Evolutionary conservation across 2,329 filamentous ascomycete genomes (phyloP).

Genomic region (Ophiosphaerella narmari): DNA sequence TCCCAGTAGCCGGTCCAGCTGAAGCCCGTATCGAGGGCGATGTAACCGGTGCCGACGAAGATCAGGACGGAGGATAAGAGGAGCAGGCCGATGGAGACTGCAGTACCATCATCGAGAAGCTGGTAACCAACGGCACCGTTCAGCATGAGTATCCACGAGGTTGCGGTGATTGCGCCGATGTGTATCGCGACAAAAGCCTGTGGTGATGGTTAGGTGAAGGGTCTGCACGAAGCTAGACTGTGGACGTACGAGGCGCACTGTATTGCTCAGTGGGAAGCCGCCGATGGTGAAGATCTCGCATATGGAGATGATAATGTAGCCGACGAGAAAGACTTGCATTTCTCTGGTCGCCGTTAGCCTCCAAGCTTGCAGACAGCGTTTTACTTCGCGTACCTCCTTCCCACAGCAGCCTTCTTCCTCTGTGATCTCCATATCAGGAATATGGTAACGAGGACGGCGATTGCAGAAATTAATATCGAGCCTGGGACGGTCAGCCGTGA

Average conservation of each 20-base stretch:
- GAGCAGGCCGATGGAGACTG: slow-evolving; percentile 78
- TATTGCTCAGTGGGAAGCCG: slow-evolving; percentile 75
- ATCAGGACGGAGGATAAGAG: slow-evolving; percentile 70
- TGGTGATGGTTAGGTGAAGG: slow-evolving; percentile 10
- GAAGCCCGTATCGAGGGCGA: slow-evolving; percentile 91
- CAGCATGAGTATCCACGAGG: slow-evolving; percentile 86
- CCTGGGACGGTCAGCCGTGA: slow-evolving; percentile 57
- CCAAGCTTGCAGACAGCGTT: background rate
- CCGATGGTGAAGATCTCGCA: slow-evolving; percentile 97
- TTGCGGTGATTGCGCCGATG: slow-evolving; percentile 85
- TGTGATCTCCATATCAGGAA: slow-evolving; percentile 81
- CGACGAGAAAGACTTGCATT: slow-evolving; percentile 90
- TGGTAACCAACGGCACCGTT: slow-evolving; percentile 94
- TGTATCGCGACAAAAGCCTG: slow-evolving; percentile 89
- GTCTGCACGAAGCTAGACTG: background rate
- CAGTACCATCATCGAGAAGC: slow-evolving; percentile 88
- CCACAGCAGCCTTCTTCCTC: slow-evolving; percentile 89
- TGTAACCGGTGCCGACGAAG: slow-evolving; percentile 91
- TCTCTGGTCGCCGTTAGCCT: slow-evolving; percentile 66
- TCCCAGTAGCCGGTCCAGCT: slow-evolving; percentile 81
- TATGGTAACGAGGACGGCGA: slow-evolving; percentile 71
- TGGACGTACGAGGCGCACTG: slow-evolving; percentile 70
- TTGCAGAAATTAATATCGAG: slow-evolving; percentile 80
- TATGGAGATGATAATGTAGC: slow-evolving; percentile 85
- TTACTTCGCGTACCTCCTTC: slow-evolving; percentile 69